Evolutionary conservation across 768 basidiomycete genomes (phyloP).

Genomic region (Termitomyces sp.): DNA sequence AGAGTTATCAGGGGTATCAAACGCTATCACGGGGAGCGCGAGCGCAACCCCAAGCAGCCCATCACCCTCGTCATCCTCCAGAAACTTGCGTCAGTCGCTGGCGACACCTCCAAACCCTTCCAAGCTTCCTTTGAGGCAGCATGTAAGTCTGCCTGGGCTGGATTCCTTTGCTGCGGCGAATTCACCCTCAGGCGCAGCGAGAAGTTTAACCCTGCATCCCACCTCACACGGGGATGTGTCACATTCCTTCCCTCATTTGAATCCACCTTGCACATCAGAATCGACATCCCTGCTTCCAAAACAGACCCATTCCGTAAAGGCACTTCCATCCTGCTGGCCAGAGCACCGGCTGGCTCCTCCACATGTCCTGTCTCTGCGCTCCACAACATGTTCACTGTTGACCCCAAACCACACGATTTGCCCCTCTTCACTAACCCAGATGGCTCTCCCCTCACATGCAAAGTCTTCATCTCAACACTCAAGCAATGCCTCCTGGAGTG

Average conservation of each 20-base stretch:
- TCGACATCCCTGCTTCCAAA: not conserved
- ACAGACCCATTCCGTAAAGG: not conserved
- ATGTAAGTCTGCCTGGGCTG: slow-evolving; percentile 18
- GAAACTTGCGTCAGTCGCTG: not conserved
- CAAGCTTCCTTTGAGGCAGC: slow-evolving; percentile 12
- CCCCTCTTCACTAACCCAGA: not conserved
- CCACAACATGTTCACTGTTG: not conserved
- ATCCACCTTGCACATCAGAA: not conserved
- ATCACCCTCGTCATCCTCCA: slow-evolving; percentile 20
- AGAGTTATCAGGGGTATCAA: slow-evolving; percentile 29
- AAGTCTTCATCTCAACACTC: not conserved
- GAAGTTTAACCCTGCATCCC: slow-evolving; percentile 4
- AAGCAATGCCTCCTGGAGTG: too few species aligned
- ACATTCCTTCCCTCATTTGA: not conserved
- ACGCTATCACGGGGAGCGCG: slow-evolving; percentile 1
- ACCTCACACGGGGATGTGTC: slow-evolving; percentile 6
- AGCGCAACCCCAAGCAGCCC: slow-evolving; percentile 17
- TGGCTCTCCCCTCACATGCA: not conserved
- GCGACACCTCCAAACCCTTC: slow-evolving; percentile 1
- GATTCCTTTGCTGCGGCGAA: not conserved
- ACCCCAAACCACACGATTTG: not conserved
- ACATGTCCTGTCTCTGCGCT: not conserved
- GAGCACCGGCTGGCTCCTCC: not conserved
- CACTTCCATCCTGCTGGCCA: not conserved
- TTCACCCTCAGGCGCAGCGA: not conserved